phyloP scores from a whole-genome alignment of 305 asterid genomes.

The Rubia peregrina region DNA sequence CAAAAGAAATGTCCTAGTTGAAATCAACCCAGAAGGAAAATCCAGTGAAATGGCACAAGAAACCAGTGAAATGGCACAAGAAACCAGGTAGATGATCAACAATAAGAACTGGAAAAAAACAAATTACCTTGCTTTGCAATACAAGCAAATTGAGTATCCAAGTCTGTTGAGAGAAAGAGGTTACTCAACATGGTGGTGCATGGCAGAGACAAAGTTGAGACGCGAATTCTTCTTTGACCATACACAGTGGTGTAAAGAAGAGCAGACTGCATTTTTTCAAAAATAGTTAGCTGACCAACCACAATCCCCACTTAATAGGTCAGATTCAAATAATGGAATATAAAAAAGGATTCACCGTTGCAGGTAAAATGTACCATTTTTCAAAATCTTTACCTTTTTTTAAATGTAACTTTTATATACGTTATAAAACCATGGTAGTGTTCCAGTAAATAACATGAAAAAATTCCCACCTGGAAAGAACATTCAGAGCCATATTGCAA shows the following conservation, averaged over 20 bases:
- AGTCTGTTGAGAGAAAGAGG: constrained; percentile 78
- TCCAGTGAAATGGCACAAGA: too few relatives aligned
- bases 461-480: constrained; percentile 63
- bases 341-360: neutral
- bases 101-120: neutral
- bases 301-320: neutral
- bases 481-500: constrained; percentile 86
- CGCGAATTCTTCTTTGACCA: constrained; percentile 89
- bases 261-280: constrained; percentile 54
- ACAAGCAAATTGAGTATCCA: constrained; percentile 77
- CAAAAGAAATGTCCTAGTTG: neutral
- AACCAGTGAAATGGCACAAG: neutral
- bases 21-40: neutral
- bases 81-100: neutral
- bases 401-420: neutral
- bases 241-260: constrained; percentile 74
- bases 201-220: constrained; percentile 75
- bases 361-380: neutral
- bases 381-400: neutral
- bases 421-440: neutral
- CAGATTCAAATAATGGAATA: neutral
- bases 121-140: constrained; percentile 62
- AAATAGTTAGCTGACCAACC: constrained; percentile 19
- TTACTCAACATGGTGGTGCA: constrained; percentile 74
- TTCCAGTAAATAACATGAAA: neutral